phyloP scores from a whole-genome alignment of 805 yeast genomes.

The Suhomyces prunicola region DNA sequence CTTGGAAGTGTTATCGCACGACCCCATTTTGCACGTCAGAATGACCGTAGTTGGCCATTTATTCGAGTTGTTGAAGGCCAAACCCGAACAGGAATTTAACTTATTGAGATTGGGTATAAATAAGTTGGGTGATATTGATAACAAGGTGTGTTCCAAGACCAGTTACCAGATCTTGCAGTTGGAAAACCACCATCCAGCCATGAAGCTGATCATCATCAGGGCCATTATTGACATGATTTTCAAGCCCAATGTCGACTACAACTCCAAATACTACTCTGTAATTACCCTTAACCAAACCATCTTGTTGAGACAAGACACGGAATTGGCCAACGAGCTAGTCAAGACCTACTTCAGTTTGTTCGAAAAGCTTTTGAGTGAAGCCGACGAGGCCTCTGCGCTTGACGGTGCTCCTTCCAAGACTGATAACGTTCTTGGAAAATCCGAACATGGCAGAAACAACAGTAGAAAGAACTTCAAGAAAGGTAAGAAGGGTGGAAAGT shows the following conservation, averaged over 20 bases:
- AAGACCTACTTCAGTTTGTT: slow-evolving; percentile 84
- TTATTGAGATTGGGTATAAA: slow-evolving; percentile 84
- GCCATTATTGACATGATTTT: slow-evolving; percentile 78
- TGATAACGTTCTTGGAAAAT: slow-evolving; percentile 46
- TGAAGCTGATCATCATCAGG: slow-evolving; percentile 80
- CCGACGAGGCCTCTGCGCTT: slow-evolving; percentile 43
- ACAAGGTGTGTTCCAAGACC: slow-evolving; percentile 84
- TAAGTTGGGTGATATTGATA: slow-evolving; percentile 89
- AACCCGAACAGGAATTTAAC: slow-evolving; percentile 97
- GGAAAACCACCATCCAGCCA: slow-evolving; percentile 92
- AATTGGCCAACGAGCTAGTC: slow-evolving; percentile 78
- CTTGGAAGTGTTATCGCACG: slow-evolving; percentile 81
- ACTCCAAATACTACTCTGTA: slow-evolving; percentile 82
- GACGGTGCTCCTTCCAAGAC: slow-evolving; percentile 38
- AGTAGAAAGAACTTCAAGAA: slow-evolving; percentile 68
- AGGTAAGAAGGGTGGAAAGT: slow-evolving; percentile 86
- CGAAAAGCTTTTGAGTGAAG: slow-evolving; percentile 73
- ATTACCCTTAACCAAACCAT: slow-evolving; percentile 92
- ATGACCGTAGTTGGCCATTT: slow-evolving; percentile 71
- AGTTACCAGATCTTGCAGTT: slow-evolving; percentile 76
- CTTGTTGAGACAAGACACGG: slow-evolving; percentile 69
- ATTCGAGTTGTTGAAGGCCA: slow-evolving; percentile 73
- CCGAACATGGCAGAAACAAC: slow-evolving; percentile 53
- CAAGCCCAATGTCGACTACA: slow-evolving; percentile 70
- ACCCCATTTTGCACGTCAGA: slow-evolving; percentile 85